Percentiles rank a stretch among this genome's conserved stretches.
Evolutionary conservation across 805 yeast species (phyloP).

Genomic region (Suhomyces canberraensis): DNA sequence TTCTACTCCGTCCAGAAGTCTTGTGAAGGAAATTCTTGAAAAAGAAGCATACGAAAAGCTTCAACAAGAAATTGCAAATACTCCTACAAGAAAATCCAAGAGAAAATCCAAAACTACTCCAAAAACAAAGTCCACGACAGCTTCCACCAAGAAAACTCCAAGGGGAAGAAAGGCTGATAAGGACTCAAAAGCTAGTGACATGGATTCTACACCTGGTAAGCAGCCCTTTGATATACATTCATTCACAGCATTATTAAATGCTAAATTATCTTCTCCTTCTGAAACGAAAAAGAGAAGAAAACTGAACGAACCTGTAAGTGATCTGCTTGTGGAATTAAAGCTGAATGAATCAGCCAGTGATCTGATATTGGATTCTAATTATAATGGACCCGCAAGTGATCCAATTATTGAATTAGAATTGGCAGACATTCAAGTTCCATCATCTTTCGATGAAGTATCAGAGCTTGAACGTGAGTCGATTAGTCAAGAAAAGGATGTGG

Average conservation of each 20-base stretch:
- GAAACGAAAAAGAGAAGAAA: slow-evolving; percentile 6
- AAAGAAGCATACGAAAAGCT: not conserved
- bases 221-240: slow-evolving; percentile 23
- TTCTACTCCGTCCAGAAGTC: not conserved
- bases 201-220: not conserved
- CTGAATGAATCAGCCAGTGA: not conserved
- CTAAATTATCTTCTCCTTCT: slow-evolving; percentile 14
- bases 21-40: not conserved
- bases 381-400: not conserved
- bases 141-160: not conserved
- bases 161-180: slow-evolving; percentile 2
- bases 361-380: not conserved
- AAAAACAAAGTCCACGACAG: not conserved
- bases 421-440: slow-evolving; percentile 6
- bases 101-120: not conserved
- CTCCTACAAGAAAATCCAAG: not conserved
- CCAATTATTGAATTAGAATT: not conserved
- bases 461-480: slow-evolving; percentile 5
- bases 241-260: slow-evolving; percentile 24
- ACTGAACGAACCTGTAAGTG: not conserved
- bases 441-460: slow-evolving; percentile 8
- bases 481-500: slow-evolving; percentile 8
- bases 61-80: not conserved
- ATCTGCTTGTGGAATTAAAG: not conserved
- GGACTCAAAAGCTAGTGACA: not conserved